A percentile compares a stretch with the other conserved stretches of the same genome.
Evolutionary conservation across 257 asterid species (phyloP).

Genomic region (Solanum piurae): DNA sequence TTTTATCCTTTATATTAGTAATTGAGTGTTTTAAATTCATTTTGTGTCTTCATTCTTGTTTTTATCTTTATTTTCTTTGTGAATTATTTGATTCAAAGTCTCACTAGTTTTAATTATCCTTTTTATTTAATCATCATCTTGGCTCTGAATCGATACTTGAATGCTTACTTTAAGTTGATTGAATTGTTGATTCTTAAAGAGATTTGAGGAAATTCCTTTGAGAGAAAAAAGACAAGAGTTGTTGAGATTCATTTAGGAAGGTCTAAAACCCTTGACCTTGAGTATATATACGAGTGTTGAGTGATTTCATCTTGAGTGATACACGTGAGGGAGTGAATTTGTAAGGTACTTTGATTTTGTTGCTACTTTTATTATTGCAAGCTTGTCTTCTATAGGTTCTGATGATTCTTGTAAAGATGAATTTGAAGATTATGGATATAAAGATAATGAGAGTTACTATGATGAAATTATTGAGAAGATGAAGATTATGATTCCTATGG

Average conservation of each 20-base stretch:
- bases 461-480: background rate
- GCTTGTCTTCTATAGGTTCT: background rate
- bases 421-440: background rate
- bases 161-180: too few relatives aligned
- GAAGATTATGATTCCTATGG: background rate
- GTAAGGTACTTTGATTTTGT: background rate
- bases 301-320: too few relatives aligned
- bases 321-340: background rate
- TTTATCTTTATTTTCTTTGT: background rate
- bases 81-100: background rate
- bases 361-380: background rate
- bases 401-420: background rate
- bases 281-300: background rate
- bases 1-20: background rate
- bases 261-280: background rate
- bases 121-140: too few relatives aligned
- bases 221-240: background rate
- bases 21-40: background rate
- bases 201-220: background rate
- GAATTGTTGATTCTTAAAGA: too few relatives aligned
- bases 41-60: background rate
- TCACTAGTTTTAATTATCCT: too few relatives aligned
- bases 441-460: background rate
- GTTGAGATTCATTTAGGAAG: background rate
- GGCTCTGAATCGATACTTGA: too few relatives aligned